These are phyloP conservation scores for Debaryomyces sp. DNA, from an alignment of 1,139 yeast genomes.

Conservation along the genomic window DNA sequence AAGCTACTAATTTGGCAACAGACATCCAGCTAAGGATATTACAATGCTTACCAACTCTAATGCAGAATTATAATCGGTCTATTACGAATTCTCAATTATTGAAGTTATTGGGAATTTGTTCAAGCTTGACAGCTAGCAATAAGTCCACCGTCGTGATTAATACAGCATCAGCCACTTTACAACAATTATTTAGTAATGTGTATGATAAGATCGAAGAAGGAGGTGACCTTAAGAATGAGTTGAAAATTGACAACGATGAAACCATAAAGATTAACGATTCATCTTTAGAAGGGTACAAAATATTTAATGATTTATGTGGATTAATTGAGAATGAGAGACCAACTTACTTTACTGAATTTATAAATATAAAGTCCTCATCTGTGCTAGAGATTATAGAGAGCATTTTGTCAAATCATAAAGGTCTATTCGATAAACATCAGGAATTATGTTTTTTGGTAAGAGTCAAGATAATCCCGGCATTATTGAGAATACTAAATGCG, in stretches of 20 bases:
- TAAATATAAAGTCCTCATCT: constrained; percentile 63
- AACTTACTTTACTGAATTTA: constrained; percentile 41
- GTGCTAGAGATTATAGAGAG: constrained; percentile 83
- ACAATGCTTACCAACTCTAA: constrained; percentile 77
- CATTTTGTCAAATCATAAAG: constrained; percentile 56
- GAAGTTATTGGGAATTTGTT: constrained; percentile 67
- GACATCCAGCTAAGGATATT: constrained; percentile 88
- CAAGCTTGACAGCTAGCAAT: constrained; percentile 68
- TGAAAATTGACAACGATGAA: constrained; percentile 48
- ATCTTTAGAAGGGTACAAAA: constrained; percentile 68
- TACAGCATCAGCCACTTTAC: constrained; percentile 91
- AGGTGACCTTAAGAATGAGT: constrained; percentile 26
- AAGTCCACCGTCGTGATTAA: constrained; percentile 81
- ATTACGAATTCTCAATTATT: constrained; percentile 61
- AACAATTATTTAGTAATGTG: constrained; percentile 75
- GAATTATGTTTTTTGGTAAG: constrained; percentile 71
- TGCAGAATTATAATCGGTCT: constrained; percentile 59
- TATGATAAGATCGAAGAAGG: constrained; percentile 59
- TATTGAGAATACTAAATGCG: constrained; percentile 63
- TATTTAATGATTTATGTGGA: constrained; percentile 72
- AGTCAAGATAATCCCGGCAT: constrained; percentile 70
- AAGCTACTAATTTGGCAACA: constrained; percentile 73
- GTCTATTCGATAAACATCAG: constrained; percentile 55
- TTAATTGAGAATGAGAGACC: constrained; percentile 65
- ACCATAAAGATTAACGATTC: constrained; percentile 48